Evolutionary conservation across 2,329 filamentous ascomycete species (phyloP), one percentile per base, ranked within the genome.

Genomic region (Epichloe elymi): DNA sequence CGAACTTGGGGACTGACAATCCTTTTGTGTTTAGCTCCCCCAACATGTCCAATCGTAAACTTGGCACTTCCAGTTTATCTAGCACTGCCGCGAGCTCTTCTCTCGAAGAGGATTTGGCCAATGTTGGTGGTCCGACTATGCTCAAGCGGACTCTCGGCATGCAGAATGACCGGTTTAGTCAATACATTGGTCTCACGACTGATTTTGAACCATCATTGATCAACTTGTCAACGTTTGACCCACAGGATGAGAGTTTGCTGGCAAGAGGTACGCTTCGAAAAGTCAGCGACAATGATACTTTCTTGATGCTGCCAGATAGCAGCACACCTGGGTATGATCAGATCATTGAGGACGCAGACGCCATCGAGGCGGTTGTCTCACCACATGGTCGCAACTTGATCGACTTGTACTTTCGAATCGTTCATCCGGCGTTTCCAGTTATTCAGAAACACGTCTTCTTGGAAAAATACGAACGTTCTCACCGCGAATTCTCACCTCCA

Each of bases 151-250:
- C 82, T 15, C 72, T 93, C 52, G 87, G 87, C 53, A 74, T 93
- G 57, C 86, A 91, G 64, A 73, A 79, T 61, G 83, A 88, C 65
- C 81, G 85, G 54, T 88, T 85, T 65, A 88, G 85, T 68, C 85
- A 88, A 67, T 88, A 91, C 62, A 87, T 93, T 59, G 87, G 87
- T 26, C 80, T 85, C 52, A 91, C 86, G 48, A 89, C 86, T 48
- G 85, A 89, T 60, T 88, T 90, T 62, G 87, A 93, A 63, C 85
- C 86, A 15, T 83, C 83, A n/a, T 74, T 93, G 50, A 87, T 91
- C 67, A 86, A 87, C 59, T 74, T 91, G 20, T 89, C 86, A 20
- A 76, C 82, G 5, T 90, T 90, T 65, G 85, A 91, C 67, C 83
- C 82, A 33, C 83, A 86, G 63, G 86, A 90, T 70, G 86, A 91